Conservation (phyloP, 2,329 filamentous ascomycete species). For the Calonectria fujianensis region DNA sequence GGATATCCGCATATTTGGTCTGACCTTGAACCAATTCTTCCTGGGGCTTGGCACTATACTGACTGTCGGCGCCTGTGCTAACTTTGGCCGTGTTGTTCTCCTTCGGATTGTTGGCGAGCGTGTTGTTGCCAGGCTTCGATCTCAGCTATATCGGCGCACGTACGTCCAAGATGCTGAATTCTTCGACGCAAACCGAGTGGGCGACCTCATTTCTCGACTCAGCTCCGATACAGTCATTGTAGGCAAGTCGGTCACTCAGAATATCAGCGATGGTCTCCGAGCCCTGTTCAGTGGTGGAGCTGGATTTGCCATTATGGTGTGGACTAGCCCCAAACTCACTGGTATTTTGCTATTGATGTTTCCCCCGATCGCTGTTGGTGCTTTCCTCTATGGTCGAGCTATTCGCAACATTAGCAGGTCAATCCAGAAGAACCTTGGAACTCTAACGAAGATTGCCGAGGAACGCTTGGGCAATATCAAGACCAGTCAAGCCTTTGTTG, state of each 20-base stretch:
- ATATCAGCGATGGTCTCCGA: slow-evolving; percentile 95
- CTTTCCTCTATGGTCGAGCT: slow-evolving; percentile 92
- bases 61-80: slow-evolving; percentile 88
- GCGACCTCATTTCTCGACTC: slow-evolving; percentile 95
- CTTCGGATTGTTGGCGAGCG: slow-evolving; percentile 95
- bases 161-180: slow-evolving; percentile 99
- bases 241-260: slow-evolving; percentile 98
- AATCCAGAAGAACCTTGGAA: slow-evolving; percentile 95
- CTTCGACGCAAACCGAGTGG: slow-evolving; percentile 97
- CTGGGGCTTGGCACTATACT: slow-evolving; percentile 84
- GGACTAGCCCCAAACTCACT: slow-evolving; percentile 92
- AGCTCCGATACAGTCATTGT: slow-evolving; percentile 98
- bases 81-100: slow-evolving; percentile 95
- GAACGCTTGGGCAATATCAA: slow-evolving; percentile 98
- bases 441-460: slow-evolving; percentile 96
- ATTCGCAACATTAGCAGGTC: slow-evolving; percentile 93
- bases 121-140: slow-evolving; percentile 91
- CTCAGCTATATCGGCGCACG: slow-evolving; percentile 91
- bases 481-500: slow-evolving; percentile 96
- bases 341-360: slow-evolving; percentile 90
- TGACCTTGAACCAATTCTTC: slow-evolving; percentile 93
- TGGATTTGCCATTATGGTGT: slow-evolving; percentile 95
- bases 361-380: slow-evolving; percentile 91
- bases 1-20: slow-evolving; percentile 84
- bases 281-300: slow-evolving; percentile 92